A percentile compares a stretch with the other conserved stretches of the same genome.
phyloP scores from a whole-genome alignment of 1,284 basidiomycete genomes.

The Apiotrichum gracile region DNA sequence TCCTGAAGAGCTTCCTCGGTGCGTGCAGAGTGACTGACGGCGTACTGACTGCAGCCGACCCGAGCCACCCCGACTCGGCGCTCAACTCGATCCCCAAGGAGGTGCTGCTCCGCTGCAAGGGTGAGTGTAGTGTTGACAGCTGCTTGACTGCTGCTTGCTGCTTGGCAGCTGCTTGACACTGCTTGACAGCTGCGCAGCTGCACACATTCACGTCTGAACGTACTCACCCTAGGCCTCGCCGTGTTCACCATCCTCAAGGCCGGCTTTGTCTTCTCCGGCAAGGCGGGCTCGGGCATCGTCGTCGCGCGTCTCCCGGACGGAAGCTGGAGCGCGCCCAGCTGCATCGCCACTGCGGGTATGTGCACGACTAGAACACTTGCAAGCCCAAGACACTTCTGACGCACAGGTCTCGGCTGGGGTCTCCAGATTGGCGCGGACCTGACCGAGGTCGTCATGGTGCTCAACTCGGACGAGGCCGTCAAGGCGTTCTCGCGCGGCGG shows the following conservation, averaged over 20 bases:
- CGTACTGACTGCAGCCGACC: slow-evolving; percentile 63
- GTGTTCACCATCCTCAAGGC: slow-evolving; percentile 88
- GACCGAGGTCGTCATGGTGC: slow-evolving; percentile 67
- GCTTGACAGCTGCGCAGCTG: too few relatives aligned
- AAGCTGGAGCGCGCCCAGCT: slow-evolving; percentile 94
- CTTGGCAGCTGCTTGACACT: too few relatives aligned
- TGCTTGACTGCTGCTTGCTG: too few relatives aligned
- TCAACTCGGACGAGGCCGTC: slow-evolving; percentile 95
- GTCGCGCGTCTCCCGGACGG: slow-evolving; percentile 92
- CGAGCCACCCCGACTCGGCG: slow-evolving; percentile 78
- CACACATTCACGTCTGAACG: background rate
- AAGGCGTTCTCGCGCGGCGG: slow-evolving; percentile 91
- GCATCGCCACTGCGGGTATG: slow-evolving; percentile 87
- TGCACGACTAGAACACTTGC: background rate
- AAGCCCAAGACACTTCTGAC: background rate
- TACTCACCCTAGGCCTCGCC: slow-evolving; percentile 65
- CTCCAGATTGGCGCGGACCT: slow-evolving; percentile 80
- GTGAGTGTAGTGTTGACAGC: slow-evolving; percentile 48
- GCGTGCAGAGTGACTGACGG: slow-evolving; percentile 32
- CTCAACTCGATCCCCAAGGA: slow-evolving; percentile 93
- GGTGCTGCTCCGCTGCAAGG: slow-evolving; percentile 81
- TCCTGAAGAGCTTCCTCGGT: slow-evolving; percentile 84
- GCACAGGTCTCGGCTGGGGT: slow-evolving; percentile 72
- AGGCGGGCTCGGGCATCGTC: slow-evolving; percentile 90
- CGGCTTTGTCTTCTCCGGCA: slow-evolving; percentile 93